A percentile compares a stretch with the other conserved stretches of the same genome.
Conservation (phyloP, 208 protist species). For the Leishmania tropica region DNA sequence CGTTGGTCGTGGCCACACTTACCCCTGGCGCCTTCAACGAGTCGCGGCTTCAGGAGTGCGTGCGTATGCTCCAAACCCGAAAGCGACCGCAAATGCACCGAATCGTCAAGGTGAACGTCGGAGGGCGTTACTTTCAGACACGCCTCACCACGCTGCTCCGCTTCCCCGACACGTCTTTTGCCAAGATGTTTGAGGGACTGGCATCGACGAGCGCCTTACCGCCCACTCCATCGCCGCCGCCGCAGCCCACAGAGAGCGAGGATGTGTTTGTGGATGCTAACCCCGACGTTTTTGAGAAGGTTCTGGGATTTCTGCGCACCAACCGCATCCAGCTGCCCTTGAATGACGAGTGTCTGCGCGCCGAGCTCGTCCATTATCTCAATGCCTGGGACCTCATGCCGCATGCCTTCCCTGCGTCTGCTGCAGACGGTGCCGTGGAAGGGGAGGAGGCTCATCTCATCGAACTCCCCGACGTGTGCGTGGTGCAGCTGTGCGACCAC, state of each 20-base stretch:
- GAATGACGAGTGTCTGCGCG: conserved; percentile 62
- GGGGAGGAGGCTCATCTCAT: conserved; percentile 7
- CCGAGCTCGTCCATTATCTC: conserved; percentile 71
- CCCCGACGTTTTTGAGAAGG: conserved; percentile 78
- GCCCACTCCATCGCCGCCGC: conserved; percentile 3
- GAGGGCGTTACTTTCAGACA: conserved; percentile 72
- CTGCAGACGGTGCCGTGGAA: conserved; percentile 8
- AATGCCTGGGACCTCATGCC: conserved; percentile 74
- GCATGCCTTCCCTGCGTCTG: conserved; percentile 56
- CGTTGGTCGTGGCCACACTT: not conserved
- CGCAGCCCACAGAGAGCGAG: not conserved
- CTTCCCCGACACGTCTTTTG: conserved; percentile 70
- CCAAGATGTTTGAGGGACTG: conserved; percentile 50
- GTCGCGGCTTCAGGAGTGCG: not conserved
- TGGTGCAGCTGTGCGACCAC: conserved; percentile 87
- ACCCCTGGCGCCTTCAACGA: not conserved
- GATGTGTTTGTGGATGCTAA: conserved; percentile 82
- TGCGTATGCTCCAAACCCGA: not conserved
- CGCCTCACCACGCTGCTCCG: conserved; percentile 61
- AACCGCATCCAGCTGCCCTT: conserved; percentile 58
- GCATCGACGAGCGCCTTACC: not conserved
- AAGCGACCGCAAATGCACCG: conserved; percentile 20
- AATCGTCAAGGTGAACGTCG: conserved; percentile 69
- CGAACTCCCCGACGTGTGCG: conserved; percentile 78
- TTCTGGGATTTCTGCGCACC: conserved; percentile 78